phyloP scores from a whole-genome alignment of 495 filamentous ascomycete species.

The Daldinia vernicosa region DNA sequence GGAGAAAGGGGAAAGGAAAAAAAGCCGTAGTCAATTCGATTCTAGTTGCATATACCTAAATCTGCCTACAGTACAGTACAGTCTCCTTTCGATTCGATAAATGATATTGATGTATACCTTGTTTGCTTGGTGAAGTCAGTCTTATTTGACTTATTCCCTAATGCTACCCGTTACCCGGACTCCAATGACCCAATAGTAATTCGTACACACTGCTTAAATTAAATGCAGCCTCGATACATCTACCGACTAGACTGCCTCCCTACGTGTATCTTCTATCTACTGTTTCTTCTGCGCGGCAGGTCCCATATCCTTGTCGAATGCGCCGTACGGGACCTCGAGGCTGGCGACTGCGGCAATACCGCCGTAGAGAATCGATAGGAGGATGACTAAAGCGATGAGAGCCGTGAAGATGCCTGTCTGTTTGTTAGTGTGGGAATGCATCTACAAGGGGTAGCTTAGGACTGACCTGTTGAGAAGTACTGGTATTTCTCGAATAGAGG shows the following conservation, averaged over 20 bases:
- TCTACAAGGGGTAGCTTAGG: neutral
- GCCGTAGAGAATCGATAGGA: slow-evolving; percentile 78
- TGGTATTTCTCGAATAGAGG: slow-evolving; percentile 92
- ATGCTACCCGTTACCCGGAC: slow-evolving; percentile 45
- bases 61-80: slow-evolving; percentile 35
- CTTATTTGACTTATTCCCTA: slow-evolving; percentile 26
- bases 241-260: neutral
- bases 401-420: slow-evolving; percentile 82
- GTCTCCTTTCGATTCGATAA: slow-evolving; percentile 32
- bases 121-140: slow-evolving; percentile 13
- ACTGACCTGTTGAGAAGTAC: slow-evolving; percentile 76
- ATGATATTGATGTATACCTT: slow-evolving; percentile 14
- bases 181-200: slow-evolving; percentile 41
- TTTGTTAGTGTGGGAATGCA: slow-evolving; percentile 48
- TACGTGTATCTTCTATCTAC: slow-evolving; percentile 53
- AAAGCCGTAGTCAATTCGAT: slow-evolving; percentile 31
- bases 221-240: slow-evolving; percentile 24
- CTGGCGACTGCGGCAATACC: slow-evolving; percentile 79
- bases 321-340: slow-evolving; percentile 87
- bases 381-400: slow-evolving; percentile 66
- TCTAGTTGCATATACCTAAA: slow-evolving; percentile 35
- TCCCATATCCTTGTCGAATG: slow-evolving; percentile 96
- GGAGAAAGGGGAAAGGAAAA: neutral
- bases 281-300: slow-evolving; percentile 87
- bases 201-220: slow-evolving; percentile 35